A percentile compares a stretch with the other conserved stretches of the same genome.
phyloP scores from a whole-genome alignment of 352 stramenopile genomes.

The Thraustochytrium sp. region DNA sequence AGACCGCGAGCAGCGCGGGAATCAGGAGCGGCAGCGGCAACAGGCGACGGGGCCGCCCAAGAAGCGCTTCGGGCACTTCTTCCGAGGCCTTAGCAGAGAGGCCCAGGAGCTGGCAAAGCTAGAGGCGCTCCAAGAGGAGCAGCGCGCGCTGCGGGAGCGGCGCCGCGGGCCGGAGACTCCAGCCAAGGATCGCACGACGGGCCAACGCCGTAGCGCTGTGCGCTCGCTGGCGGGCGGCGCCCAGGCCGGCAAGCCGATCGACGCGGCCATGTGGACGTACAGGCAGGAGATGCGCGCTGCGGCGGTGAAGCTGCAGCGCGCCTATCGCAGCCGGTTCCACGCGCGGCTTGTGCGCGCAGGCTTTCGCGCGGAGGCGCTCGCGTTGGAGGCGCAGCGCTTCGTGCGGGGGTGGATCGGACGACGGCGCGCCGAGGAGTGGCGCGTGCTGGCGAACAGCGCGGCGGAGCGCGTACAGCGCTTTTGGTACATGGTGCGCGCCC shows the following conservation, averaged over 20 bases:
- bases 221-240: neutral
- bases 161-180: neutral
- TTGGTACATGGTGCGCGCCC: slow-evolving; percentile 13
- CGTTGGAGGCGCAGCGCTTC: neutral
- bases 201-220: neutral
- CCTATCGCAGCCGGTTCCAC: neutral
- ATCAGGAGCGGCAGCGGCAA: neutral
- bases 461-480: slow-evolving; percentile 14
- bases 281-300: neutral
- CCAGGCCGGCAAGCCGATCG: neutral
- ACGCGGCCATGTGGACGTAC: neutral
- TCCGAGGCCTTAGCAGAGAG: neutral
- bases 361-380: neutral
- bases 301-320: neutral
- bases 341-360: neutral
- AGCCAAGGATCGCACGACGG: no score
- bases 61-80: slow-evolving; percentile 1
- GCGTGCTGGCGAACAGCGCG: neutral
- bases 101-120: neutral
- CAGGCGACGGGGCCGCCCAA: no score
- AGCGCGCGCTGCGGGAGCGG: neutral
- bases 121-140: neutral
- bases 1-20: neutral
- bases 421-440: slow-evolving; percentile 11
- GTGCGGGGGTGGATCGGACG: slow-evolving; percentile 7